Evolutionary conservation across 139 green algal species (phyloP).

Genomic region (Chlamydomonas sphaeroides): DNA sequence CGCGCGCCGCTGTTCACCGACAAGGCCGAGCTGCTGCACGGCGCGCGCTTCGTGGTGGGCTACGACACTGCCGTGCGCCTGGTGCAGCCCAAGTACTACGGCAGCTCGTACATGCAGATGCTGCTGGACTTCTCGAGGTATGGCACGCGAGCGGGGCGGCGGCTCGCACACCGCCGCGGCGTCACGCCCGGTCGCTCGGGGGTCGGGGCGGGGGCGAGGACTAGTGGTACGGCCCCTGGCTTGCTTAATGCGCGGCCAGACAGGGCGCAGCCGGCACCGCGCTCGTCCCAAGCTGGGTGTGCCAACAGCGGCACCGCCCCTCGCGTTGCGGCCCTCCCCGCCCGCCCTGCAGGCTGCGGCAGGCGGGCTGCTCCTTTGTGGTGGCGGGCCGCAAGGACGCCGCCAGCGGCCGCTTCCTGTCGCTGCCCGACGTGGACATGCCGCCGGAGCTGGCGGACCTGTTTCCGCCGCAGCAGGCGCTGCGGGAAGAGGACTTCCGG

Average conservation of each 20-base stretch:
- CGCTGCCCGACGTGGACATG: conserved; percentile 69
- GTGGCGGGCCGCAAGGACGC: conserved; percentile 75
- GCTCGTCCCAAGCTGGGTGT: too few species aligned
- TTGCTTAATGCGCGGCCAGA: too few species aligned
- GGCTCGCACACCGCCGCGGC: too few species aligned
- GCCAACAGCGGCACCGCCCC: too few species aligned
- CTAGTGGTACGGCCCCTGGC: too few species aligned
- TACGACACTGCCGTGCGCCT: conserved; percentile 85
- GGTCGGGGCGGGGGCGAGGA: too few species aligned
- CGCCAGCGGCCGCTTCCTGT: conserved; percentile 57
- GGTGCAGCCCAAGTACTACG: conserved; percentile 84
- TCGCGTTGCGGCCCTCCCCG: not conserved
- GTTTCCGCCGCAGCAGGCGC: conserved; percentile 55
- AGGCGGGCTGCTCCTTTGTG: conserved; percentile 71
- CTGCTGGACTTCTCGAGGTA: conserved; percentile 67
- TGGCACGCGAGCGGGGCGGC: too few species aligned
- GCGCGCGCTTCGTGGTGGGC: conserved; percentile 79
- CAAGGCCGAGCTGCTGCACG: conserved; percentile 81
- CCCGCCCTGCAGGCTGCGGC: conserved; percentile 38
- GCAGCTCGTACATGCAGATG: conserved; percentile 63
- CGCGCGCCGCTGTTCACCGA: conserved; percentile 77
- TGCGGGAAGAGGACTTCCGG: conserved; percentile 73
- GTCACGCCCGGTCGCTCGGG: too few species aligned
- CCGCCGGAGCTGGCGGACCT: conserved; percentile 63
- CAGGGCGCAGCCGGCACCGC: too few species aligned